Evolutionary conservation across 139 green algal species (phyloP), one percentile per base, ranked within the genome.

Genomic region (Nannochloris sp.): DNA sequence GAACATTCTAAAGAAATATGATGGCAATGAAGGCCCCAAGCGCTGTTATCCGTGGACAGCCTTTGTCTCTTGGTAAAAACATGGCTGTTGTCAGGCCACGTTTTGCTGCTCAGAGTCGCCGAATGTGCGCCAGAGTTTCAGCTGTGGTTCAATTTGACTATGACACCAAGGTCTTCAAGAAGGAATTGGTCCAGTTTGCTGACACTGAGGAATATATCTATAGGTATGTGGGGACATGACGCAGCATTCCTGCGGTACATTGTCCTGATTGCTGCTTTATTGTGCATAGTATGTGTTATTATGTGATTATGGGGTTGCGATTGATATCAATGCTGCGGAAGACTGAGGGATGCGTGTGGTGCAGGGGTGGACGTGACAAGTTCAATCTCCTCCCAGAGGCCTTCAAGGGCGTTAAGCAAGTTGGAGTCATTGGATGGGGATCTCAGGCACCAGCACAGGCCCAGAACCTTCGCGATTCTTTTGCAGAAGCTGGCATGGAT

Each of bases 401-500:
- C 2, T 94, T 97, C 66, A 74, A 85, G 61, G 82, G 77, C 69
- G 88, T 95, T 71, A 82, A 84, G 75, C 69, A 87, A 67, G 82
- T 99, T 36, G 89, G 89, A 59, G 87, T 99, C 28, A 91, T 98
- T 62, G 94, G 94, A 45, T 99, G 94, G 94, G 94, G 94, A 26
- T 97, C 88, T 14, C 92, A 97, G 82, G 89, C 85, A 2, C 85
- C 89, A 26, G 87, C 87, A 1, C 89, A 96, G 82, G 91, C 93
- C 1, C 89, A 98, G 83, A 99, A 99, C 83, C 74, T 99, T 68
- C 70, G 79, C 2, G 94, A 99, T 48, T 93, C 85, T 0, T 69
- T 98, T 20, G 65, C 37, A 26, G 90, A 83, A 62, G 89, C 85
- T 9, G 92, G 90, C 67, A 76, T 95, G 64, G 85, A 97, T 75